Base-by-base conservation (phyloP, 2,329 filamentous ascomycete species). In the Calonectria pteridis region DNA sequence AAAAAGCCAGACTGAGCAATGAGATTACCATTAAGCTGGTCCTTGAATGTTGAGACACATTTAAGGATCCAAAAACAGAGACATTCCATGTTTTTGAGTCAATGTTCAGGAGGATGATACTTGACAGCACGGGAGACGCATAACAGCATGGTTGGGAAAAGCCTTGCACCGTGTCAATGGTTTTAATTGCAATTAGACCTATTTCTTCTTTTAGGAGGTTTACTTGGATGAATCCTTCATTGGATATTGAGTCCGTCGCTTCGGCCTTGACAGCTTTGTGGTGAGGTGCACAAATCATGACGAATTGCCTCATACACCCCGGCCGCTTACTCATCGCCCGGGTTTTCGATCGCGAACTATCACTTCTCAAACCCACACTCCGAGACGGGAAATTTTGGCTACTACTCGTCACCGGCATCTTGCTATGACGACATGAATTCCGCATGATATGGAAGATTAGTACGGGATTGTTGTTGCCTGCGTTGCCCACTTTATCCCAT, bases 91-190 rank as follows among this genome's bases (percentile, higher is more conserved):
- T 6, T 10, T 49, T 71, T 7, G 68, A 71, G 59, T 40, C 59
- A 10, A 65, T 71, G 33, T 58, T 71, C n/a, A 55, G 59, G 28
- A 71, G 59, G n/a, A 65, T 65, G 49, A n/a, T 59, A 28, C 29
- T 29, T 0, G 35, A 64, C n/a, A n/a, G 28, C 16, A 49, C 58
- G 53, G 28, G 1, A 9, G 9, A 37, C 18, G 33, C 10, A 28
- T 26, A 26, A 11, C 26, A 4, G 11, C 23, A 9, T 1, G 9
- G 4, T 23, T 6, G 5, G 9, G 2, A 46, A n/a, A 46, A n/a
- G 9, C 3, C 4, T 46, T 9, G 43, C 11, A 7, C n/a, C 2
- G 1, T 23, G 7, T 46, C 6, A 1, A 1, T 4, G 1, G n/a
- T 11, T 46, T 7, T 4, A n/a, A 10, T n/a, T 11, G n/a, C 4